phyloP scores from a whole-genome alignment of 208 protist genomes.

The Acanthamoeba triangularis region DNA sequence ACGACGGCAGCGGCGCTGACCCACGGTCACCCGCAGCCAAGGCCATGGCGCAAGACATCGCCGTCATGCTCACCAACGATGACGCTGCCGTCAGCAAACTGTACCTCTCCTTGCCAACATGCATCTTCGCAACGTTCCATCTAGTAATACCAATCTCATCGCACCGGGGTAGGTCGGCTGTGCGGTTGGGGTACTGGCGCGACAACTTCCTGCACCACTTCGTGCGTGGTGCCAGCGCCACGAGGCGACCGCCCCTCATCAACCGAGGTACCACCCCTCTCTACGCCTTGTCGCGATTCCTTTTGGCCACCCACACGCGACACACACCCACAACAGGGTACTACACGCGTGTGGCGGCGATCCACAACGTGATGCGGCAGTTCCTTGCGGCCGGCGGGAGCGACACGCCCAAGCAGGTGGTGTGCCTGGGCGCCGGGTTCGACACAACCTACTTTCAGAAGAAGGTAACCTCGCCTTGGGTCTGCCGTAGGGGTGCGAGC shows the following conservation, averaged over 20 bases:
- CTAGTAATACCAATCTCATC: no score
- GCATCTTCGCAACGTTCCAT: no score
- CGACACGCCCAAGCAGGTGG: not conserved
- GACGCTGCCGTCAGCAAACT: conserved; percentile 60
- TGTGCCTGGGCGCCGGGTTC: conserved; percentile 75
- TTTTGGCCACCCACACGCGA: not conserved
- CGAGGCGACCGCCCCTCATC: conserved; percentile 26
- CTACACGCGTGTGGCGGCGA: conserved; percentile 64
- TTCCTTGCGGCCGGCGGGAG: conserved; percentile 22
- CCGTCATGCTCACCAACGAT: conserved; percentile 66
- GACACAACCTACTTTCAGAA: conserved; percentile 74
- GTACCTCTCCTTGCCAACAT: not conserved
- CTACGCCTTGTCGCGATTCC: not conserved
- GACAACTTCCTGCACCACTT: conserved; percentile 50
- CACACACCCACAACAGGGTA: not conserved
- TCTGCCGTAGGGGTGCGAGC: not conserved
- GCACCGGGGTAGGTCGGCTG: conserved; percentile 44
- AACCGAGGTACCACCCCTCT: conserved; percentile 38
- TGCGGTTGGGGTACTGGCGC: conserved; percentile 29
- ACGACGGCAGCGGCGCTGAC: not conserved
- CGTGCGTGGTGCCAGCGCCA: not conserved
- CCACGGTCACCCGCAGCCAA: not conserved
- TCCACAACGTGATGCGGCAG: conserved; percentile 19
- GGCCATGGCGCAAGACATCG: not conserved
- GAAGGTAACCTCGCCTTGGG: not conserved